Base-by-base conservation (phyloP, 139 green algal genomes). In the Diplosphaera chodatii region DNA sequence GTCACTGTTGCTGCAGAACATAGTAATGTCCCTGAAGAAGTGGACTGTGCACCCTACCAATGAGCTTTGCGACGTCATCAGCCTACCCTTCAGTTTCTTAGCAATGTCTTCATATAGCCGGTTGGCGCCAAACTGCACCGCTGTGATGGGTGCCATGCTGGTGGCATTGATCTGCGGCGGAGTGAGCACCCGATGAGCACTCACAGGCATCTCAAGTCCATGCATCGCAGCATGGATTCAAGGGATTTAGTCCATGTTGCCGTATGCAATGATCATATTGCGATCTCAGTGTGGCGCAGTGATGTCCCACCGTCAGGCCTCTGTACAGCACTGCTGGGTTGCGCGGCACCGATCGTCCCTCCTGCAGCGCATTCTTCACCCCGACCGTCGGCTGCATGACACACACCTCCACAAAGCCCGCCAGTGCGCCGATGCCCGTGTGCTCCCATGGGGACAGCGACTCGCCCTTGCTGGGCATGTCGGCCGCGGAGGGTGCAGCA, bases 131-230 rank as follows among this genome's bases (percentile, higher is more conserved):
- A 96, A 95, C 74, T 95, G 90, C 1, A 89, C 85, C 0, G 91
- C 90, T 21, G 91, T 97, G 78, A 97, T 97, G 37, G 92, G 92
- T 34, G 91, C 88, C 75, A 97, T 95, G 64, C 80, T 87, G 56
- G 85, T 73, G 30, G 89, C 77, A 76, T 94, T 97, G 64, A 96
- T 83, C 88, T 93, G 82, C 28, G n/a, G n/a, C n/a, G n/a, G 55
- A 10, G 1, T 32, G n/a, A 48, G n/a, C 8, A 29, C 32, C 37
- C 37, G 37, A 6, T 48, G 16, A 23, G 13, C 40, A 33, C 29
- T 3, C 31, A 6, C n/a, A 31, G 1, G 0, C n/a, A n/a, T n/a
- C n/a, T n/a, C n/a, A n/a, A n/a, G n/a, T n/a, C n/a, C n/a, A n/a
- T n/a, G n/a, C n/a, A n/a, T n/a, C n/a, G n/a, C n/a, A n/a, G n/a